Conservation (phyloP, 2,329 filamentous ascomycete species). For the Bipolaris cookei region DNA sequence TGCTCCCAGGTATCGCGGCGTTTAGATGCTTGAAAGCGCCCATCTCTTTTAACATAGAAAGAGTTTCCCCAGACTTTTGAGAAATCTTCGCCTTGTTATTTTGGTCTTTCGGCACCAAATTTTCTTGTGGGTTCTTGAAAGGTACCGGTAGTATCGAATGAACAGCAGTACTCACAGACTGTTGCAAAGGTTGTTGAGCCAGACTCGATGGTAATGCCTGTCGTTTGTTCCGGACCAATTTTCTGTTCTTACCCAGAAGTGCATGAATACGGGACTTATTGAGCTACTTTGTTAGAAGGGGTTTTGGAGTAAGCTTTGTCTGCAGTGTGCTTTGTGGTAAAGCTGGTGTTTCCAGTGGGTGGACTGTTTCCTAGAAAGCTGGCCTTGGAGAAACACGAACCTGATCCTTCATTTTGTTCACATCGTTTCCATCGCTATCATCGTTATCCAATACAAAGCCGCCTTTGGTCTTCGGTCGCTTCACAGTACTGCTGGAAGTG, state of each 20-base stretch:
- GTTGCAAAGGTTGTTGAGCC: not conserved
- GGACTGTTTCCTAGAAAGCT: too few species aligned
- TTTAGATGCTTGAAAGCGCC: not conserved
- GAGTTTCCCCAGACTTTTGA: not conserved
- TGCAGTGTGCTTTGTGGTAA: not conserved
- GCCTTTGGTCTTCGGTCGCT: slow-evolving; percentile 12
- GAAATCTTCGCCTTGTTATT: not conserved
- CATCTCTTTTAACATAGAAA: not conserved
- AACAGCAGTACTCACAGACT: not conserved
- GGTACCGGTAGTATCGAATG: not conserved
- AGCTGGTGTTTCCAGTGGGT: not conserved
- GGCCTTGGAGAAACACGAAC: not conserved
- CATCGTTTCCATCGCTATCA: not conserved
- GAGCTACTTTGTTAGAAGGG: slow-evolving; percentile 4
- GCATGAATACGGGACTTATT: slow-evolving; percentile 10
- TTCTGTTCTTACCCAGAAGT: slow-evolving; percentile 7
- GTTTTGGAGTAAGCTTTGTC: not conserved
- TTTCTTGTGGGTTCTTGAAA: not conserved
- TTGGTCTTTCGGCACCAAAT: not conserved
- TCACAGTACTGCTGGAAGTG: not conserved
- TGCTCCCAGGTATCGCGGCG: not conserved
- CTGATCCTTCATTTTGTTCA: not conserved
- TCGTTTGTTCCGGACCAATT: not conserved
- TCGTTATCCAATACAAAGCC: slow-evolving; percentile 21
- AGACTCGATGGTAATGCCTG: not conserved